These are phyloP conservation scores for Krasilnikovozyma curviuscula DNA, from an alignment of 768 basidiomycete species.

Conservation along the genomic window DNA sequence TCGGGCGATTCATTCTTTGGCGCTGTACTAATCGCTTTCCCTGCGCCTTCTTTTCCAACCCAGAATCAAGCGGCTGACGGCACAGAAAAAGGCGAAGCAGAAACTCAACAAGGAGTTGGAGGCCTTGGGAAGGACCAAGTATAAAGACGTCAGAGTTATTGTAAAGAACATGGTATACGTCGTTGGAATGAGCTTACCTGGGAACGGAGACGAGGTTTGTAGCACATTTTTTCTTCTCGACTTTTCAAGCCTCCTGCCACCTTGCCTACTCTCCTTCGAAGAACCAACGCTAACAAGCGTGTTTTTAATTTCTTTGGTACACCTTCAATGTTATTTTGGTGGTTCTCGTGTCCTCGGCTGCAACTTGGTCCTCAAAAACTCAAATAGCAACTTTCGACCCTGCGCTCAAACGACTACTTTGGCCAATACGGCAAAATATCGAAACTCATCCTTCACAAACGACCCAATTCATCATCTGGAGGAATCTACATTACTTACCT, in stretches of 20 bases:
- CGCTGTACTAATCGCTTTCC: neutral
- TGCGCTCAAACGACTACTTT: constrained; percentile 90
- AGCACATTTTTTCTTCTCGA: no score
- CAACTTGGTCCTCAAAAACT: no score
- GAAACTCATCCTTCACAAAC: constrained; percentile 82
- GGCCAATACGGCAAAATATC: constrained; percentile 97
- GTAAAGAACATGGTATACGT: constrained; percentile 93
- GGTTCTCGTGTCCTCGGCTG: no score
- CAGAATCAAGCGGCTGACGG: constrained; percentile 84
- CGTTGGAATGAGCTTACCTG: constrained; percentile 79
- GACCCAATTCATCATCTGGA: constrained; percentile 48
- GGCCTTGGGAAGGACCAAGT: constrained; percentile 56
- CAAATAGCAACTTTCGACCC: constrained; percentile 39
- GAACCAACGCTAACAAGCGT: neutral
- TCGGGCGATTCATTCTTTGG: neutral
- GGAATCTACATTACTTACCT: constrained; percentile 96
- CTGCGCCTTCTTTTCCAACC: neutral
- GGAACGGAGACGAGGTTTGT: constrained; percentile 90
- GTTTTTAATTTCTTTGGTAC: constrained; percentile 2
- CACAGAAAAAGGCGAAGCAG: constrained; percentile 85
- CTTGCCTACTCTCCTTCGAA: neutral
- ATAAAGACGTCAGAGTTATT: constrained; percentile 87
- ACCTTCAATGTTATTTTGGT: no score
- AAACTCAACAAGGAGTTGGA: constrained; percentile 92
- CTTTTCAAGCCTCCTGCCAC: no score